Percentiles rank a stretch among this genome's conserved stretches.
These are phyloP conservation scores for Backusella psychrophila DNA, from an alignment of 192 early-diverging fungal species.

Conservation along the genomic window DNA sequence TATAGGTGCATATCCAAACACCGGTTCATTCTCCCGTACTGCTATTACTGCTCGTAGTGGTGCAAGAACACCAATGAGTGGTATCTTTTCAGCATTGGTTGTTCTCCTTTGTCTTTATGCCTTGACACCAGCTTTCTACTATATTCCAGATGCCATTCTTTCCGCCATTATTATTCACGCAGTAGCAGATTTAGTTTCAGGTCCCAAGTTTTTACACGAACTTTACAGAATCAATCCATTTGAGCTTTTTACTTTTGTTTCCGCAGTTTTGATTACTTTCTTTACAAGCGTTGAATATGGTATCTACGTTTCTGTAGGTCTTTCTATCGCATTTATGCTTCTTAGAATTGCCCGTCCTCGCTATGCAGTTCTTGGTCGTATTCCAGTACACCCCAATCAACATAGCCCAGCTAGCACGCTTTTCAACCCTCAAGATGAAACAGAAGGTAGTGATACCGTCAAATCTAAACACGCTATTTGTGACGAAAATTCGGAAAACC, in stretches of 20 bases:
- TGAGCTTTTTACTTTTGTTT: slow-evolving; percentile 46
- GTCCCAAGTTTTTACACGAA: slow-evolving; percentile 48
- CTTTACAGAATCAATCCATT: slow-evolving; percentile 58
- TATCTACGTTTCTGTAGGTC: slow-evolving; percentile 73
- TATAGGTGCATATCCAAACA: slow-evolving; percentile 67
- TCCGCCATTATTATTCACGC: slow-evolving; percentile 83
- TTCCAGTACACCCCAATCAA: slow-evolving; percentile 7
- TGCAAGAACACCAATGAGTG: slow-evolving; percentile 75
- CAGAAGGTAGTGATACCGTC: not conserved
- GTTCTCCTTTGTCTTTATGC: slow-evolving; percentile 76
- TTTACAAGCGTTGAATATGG: slow-evolving; percentile 62
- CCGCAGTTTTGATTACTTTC: slow-evolving; percentile 57
- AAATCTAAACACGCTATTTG: not conserved
- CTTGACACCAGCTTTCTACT: slow-evolving; percentile 77
- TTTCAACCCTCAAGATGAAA: not conserved
- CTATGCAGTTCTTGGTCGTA: slow-evolving; percentile 44
- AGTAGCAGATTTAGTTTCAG: slow-evolving; percentile 68
- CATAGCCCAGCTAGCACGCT: not conserved
- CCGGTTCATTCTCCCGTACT: slow-evolving; percentile 90
- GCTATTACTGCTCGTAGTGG: slow-evolving; percentile 85
- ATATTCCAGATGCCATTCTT: slow-evolving; percentile 73
- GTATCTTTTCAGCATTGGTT: slow-evolving; percentile 69
- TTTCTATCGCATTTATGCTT: slow-evolving; percentile 72
- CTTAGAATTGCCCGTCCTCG: slow-evolving; percentile 73
- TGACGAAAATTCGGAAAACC: not conserved